A percentile compares a stretch with the other conserved stretches of the same genome.
phyloP scores from a whole-genome alignment of 1,284 basidiomycete genomes.

The Coriolopsis trogii region DNA sequence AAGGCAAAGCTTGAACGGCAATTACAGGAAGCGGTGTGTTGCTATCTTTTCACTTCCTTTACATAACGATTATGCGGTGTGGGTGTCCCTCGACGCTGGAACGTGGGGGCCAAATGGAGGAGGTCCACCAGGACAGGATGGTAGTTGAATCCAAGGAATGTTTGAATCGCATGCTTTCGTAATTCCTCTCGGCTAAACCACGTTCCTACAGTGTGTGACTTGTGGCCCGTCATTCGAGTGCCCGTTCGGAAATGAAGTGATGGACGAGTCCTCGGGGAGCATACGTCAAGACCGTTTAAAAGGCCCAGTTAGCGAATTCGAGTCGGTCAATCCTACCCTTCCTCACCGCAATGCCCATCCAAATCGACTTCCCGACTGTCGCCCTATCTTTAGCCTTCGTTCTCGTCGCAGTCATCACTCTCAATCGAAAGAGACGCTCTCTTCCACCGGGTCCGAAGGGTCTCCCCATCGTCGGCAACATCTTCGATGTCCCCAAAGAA shows the following conservation, averaged over 20 bases:
- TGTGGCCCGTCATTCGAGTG: slow-evolving; percentile 7
- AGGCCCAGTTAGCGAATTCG: slow-evolving; percentile 4
- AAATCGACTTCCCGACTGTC: slow-evolving; percentile 4
- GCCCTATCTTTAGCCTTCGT: slow-evolving; percentile 8
- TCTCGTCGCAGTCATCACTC: slow-evolving; percentile 13
- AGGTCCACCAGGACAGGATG: slow-evolving; percentile 6
- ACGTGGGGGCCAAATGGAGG: slow-evolving; percentile 17
- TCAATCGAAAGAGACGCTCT: slow-evolving; percentile 14
- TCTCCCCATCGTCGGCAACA: slow-evolving; percentile 31
- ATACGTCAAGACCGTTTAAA: slow-evolving; percentile 16
- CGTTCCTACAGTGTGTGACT: slow-evolving; percentile 20
- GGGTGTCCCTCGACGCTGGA: slow-evolving; percentile 13
- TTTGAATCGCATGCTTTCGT: slow-evolving; percentile 20
- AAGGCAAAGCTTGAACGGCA: slow-evolving; percentile 26
- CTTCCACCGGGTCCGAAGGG: slow-evolving; percentile 34
- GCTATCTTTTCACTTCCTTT: slow-evolving; percentile 18
- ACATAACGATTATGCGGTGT: slow-evolving; percentile 18
- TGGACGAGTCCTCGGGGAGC: slow-evolving; percentile 18
- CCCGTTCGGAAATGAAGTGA: slow-evolving; percentile 11
- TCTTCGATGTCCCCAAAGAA: slow-evolving; percentile 30
- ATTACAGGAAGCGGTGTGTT: slow-evolving; percentile 14
- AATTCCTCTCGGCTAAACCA: slow-evolving; percentile 21
- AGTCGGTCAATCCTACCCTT: slow-evolving; percentile 5
- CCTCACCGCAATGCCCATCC: slow-evolving; percentile 2
- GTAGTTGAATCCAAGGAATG: slow-evolving; percentile 10